These are phyloP conservation scores for Neofusicoccum umdonicola DNA, from an alignment of 2,329 filamentous ascomycete genomes.

Conservation along the genomic window DNA sequence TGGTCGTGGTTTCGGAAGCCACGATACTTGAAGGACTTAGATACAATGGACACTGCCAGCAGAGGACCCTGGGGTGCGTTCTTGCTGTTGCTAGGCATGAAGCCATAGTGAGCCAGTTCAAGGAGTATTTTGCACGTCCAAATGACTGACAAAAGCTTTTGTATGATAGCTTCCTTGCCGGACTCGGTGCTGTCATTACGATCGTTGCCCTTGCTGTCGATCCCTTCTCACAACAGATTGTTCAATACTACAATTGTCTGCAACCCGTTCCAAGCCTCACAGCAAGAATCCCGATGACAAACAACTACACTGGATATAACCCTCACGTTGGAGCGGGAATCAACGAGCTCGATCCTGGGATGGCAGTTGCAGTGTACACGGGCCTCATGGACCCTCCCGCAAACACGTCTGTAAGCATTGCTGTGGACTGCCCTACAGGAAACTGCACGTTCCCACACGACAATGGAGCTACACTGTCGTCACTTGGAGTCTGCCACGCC, in stretches of 20 bases:
- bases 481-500: neutral
- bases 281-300: neutral
- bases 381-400: neutral
- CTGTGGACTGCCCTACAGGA: neutral
- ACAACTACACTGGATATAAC: neutral
- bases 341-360: neutral
- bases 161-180: neutral
- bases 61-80: neutral
- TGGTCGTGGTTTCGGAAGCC: neutral
- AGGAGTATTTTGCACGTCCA: neutral
- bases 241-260: neutral
- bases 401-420: neutral
- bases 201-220: neutral
- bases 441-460: neutral
- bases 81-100: neutral
- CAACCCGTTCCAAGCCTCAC: neutral
- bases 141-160: neutral
- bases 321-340: too few relatives aligned
- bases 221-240: neutral
- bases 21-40: neutral
- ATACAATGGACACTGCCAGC: neutral
- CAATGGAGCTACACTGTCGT: neutral
- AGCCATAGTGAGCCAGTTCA: neutral
- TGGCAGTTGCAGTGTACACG: neutral
- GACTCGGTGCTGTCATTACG: neutral